Conservation (phyloP, 108 stramenopile genomes). For the Cyclotella atomus region DNA sequence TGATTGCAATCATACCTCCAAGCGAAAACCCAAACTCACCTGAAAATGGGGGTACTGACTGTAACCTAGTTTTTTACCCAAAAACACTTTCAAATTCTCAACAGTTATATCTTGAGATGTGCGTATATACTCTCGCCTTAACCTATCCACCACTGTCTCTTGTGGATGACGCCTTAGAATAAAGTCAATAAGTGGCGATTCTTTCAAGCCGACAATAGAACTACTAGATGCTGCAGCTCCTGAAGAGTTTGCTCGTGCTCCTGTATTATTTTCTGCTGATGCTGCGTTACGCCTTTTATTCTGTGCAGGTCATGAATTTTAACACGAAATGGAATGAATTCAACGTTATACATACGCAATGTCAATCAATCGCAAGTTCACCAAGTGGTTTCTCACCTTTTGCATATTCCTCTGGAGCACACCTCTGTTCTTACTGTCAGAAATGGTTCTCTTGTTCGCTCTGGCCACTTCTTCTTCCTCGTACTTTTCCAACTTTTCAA, state of each 20-base stretch:
- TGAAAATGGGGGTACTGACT: slow-evolving; percentile 43
- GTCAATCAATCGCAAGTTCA: not conserved
- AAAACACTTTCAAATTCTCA: slow-evolving; percentile 50
- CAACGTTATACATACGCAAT: too few relatives aligned
- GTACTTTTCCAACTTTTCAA: slow-evolving; percentile 42
- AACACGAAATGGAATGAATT: too few relatives aligned
- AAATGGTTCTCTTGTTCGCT: slow-evolving; percentile 29
- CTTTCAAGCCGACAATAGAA: slow-evolving; percentile 33
- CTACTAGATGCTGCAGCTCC: slow-evolving; percentile 3
- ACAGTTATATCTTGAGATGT: slow-evolving; percentile 51
- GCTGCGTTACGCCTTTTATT: slow-evolving; percentile 15
- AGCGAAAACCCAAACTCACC: slow-evolving; percentile 16
- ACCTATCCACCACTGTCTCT: slow-evolving; percentile 45
- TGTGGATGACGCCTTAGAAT: slow-evolving; percentile 54
- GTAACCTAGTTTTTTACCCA: slow-evolving; percentile 52
- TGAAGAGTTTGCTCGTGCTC: not conserved
- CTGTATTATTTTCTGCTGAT: not conserved
- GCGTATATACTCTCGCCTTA: slow-evolving; percentile 51
- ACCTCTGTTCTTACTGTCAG: slow-evolving; percentile 39
- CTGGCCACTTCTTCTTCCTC: slow-evolving; percentile 42
- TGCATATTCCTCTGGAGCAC: slow-evolving; percentile 40
- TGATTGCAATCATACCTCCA: not conserved
- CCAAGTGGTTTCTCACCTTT: slow-evolving; percentile 9
- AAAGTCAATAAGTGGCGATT: slow-evolving; percentile 49
- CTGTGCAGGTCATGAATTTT: slow-evolving; percentile 8